Conservation (phyloP, 2,329 filamentous ascomycete genomes). For the Aspergillus neoniger region DNA sequence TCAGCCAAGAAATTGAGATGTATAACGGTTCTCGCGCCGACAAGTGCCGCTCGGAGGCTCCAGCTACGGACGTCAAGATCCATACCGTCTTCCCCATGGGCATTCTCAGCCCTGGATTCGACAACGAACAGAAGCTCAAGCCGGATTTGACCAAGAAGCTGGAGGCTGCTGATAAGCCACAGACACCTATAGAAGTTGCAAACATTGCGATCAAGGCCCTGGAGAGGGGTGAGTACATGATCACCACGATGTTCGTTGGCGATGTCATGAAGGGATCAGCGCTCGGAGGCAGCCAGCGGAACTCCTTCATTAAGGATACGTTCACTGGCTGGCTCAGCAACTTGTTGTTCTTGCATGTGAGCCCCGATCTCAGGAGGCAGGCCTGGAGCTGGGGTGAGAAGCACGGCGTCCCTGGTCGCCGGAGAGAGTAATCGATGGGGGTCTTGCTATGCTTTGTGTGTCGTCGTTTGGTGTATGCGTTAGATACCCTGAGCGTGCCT, state of each 20-base stretch:
- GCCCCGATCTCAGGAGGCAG: slow-evolving; percentile 59
- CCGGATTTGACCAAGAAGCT: slow-evolving; percentile 76
- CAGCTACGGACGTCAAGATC: slow-evolving; percentile 70
- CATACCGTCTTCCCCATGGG: slow-evolving; percentile 83
- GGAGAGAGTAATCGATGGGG: not conserved
- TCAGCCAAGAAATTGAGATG: slow-evolving; percentile 80
- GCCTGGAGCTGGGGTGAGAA: slow-evolving; percentile 60
- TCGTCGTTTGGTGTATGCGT: slow-evolving; percentile 24
- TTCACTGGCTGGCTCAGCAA: slow-evolving; percentile 56
- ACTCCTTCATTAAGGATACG: slow-evolving; percentile 57
- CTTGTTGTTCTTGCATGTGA: slow-evolving; percentile 58
- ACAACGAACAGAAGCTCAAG: slow-evolving; percentile 75
- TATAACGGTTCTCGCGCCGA: slow-evolving; percentile 68
- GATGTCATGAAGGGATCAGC: slow-evolving; percentile 66
- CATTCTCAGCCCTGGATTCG: slow-evolving; percentile 74
- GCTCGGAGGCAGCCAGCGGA: slow-evolving; percentile 55
- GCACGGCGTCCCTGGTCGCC: slow-evolving; percentile 46
- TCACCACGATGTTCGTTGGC: slow-evolving; percentile 74
- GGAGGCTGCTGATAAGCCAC: slow-evolving; percentile 78
- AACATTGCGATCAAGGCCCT: slow-evolving; percentile 68
- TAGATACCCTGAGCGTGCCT: slow-evolving; percentile 31
- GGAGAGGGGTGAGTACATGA: slow-evolving; percentile 76
- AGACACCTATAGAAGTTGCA: slow-evolving; percentile 78
- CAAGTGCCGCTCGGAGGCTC: slow-evolving; percentile 39
- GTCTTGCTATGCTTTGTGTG: slow-evolving; percentile 16